Percentiles rank a stretch among this genome's conserved stretches.
Conservation (phyloP, 345 rosid genomes). For the Cardamine chenopodiifolia region DNA sequence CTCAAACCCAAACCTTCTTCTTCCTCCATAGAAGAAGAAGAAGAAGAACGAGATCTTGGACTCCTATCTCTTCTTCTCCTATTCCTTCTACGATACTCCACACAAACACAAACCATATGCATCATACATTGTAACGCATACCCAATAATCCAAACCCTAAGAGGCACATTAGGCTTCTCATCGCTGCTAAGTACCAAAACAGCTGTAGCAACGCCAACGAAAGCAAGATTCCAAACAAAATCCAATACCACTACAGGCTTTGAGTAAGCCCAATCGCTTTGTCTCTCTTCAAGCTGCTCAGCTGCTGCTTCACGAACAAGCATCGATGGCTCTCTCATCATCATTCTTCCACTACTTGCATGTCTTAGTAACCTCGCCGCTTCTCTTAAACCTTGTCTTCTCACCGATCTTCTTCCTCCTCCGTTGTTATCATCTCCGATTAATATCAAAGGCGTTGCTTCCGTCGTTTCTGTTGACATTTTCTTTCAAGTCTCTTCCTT, state of each 20-base stretch:
- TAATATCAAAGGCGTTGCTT: constrained; percentile 67
- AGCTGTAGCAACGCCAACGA: constrained; percentile 67
- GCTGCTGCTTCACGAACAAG: constrained; percentile 91
- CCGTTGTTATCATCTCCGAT: constrained; percentile 31
- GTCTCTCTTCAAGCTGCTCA: constrained; percentile 96
- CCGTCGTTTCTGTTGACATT: constrained; percentile 44
- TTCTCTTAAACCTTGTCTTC: constrained; percentile 75
- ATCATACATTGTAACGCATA: constrained; percentile 80
- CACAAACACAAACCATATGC: constrained; percentile 81
- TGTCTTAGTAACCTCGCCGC: constrained; percentile 83
- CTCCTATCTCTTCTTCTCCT: constrained; percentile 45
- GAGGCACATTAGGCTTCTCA: constrained; percentile 70
- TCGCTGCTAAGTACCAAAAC: constrained; percentile 60
- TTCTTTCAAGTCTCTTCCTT: background rate
- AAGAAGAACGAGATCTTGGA: constrained; percentile 36
- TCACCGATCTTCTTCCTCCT: constrained; percentile 48
- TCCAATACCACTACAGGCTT: constrained; percentile 90
- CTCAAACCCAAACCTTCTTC: constrained; percentile 52
- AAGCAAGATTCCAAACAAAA: constrained; percentile 81
- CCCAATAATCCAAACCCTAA: constrained; percentile 83
- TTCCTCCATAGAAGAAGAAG: constrained; percentile 39
- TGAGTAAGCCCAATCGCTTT: constrained; percentile 98
- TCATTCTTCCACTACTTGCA: constrained; percentile 88
- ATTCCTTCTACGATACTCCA: constrained; percentile 72
- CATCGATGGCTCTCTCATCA: constrained; percentile 96